phyloP scores from a whole-genome alignment of 768 basidiomycete genomes.

The Boletus vermiculosoides region DNA sequence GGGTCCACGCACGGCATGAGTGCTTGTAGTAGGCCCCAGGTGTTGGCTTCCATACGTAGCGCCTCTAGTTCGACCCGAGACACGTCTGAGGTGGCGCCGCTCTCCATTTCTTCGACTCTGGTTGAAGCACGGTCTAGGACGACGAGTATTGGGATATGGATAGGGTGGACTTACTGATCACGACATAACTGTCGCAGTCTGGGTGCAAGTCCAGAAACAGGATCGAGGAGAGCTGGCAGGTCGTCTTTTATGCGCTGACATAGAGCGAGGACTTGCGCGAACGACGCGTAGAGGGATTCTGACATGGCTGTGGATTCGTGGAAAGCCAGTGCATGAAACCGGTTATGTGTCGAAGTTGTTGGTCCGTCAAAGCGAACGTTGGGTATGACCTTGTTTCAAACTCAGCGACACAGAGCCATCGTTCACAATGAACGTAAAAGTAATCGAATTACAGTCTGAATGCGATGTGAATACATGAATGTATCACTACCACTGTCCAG shows the following conservation, averaged over 20 bases:
- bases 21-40: conserved; percentile 79
- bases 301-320: conserved; percentile 21
- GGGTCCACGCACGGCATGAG: conserved; percentile 62
- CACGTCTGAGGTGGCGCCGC: conserved; percentile 32
- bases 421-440: background rate
- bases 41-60: conserved; percentile 71
- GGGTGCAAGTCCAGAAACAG: conserved; percentile 69
- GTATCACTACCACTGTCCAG: background rate
- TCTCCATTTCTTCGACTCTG: conserved; percentile 58
- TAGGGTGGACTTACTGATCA: conserved; percentile 51
- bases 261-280: conserved; percentile 62
- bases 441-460: background rate
- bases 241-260: conserved; percentile 58
- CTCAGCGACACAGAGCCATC: background rate
- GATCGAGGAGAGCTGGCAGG: conserved; percentile 60
- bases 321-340: background rate
- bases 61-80: conserved; percentile 57
- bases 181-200: conserved; percentile 50
- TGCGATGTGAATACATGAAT: background rate
- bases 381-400: background rate
- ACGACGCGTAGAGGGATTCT: conserved; percentile 54
- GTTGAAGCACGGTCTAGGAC: conserved; percentile 1
- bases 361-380: background rate
- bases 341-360: background rate
- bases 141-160: background rate